Evolutionary conservation across 805 yeast species (phyloP), one percentile per base, ranked within the genome.

Genomic region (Metschnikowia colocasiae): DNA sequence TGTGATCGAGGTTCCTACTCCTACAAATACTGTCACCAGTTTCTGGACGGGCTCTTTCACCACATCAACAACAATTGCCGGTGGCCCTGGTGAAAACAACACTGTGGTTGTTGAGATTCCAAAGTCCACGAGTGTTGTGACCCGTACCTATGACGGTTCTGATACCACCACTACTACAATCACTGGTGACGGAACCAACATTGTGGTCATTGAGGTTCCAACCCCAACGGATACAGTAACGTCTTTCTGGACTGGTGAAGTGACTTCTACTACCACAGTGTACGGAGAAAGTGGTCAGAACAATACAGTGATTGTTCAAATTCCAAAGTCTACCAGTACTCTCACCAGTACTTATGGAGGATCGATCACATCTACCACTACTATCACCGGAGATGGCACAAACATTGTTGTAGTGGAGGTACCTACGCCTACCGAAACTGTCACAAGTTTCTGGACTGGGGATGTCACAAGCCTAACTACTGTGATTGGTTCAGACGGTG

Each of bases 1-100:
- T n/a, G 35, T 53, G 9, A 40, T 56, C 8, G 55, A 55, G 2
- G 55, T 54, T 8, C 59, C 58, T 8, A 38, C 45, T 20, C 54
- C 54, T 19, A 46, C 48, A 4, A 18, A 31, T 12, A 49, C 58
- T 6, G 33, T 45, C 3, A 59, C 62, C 10, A 18, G 48, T 1
- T 47, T 52, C n/a, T 49, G 56, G 58, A 46, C 55, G 15, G 51
- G 55, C 10, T 18, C 34, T 19, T 37, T n/a, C 3, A 42, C 53
- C 4, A 25, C 33, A 4, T 36, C 52, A n/a, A 42, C 48, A 2
- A 51, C 51, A 13, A 16, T 41, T 9, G 25, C 45, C 3, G 43
- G 43, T 7, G 39, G 32, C 2, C 33, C 41, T 4, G 56, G 55
- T n/a, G 48, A 45, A 20, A 52, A 39, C 19, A 53, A 37, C 20